phyloP scores from a whole-genome alignment of 2,329 filamentous ascomycete species.

The Nectriaceae sp. region DNA sequence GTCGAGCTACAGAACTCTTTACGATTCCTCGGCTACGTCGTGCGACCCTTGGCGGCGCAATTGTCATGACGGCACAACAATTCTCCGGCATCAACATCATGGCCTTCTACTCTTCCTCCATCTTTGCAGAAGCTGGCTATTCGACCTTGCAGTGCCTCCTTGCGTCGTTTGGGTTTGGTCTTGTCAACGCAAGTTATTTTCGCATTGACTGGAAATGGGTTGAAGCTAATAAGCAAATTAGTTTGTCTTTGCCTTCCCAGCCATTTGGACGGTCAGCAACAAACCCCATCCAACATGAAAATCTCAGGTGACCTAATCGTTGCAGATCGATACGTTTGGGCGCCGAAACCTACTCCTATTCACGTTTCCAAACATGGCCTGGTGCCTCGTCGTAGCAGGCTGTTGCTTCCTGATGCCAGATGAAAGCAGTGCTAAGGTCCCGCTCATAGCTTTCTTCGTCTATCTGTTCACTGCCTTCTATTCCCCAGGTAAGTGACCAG shows the following conservation, averaged over 20 bases:
- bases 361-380: constrained; percentile 35
- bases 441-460: constrained; percentile 51
- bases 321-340: constrained; percentile 50
- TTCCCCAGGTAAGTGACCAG: constrained; percentile 32
- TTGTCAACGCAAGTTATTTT: constrained; percentile 40
- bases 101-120: constrained; percentile 52
- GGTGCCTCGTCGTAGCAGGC: constrained; percentile 32
- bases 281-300: too few relatives aligned
- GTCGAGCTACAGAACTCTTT: constrained; percentile 49
- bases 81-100: constrained; percentile 36
- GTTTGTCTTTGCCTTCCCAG: constrained; percentile 55
- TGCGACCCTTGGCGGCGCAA: constrained; percentile 37
- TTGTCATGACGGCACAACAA: constrained; percentile 33
- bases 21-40: constrained; percentile 47
- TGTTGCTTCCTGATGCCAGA: constrained; percentile 50
- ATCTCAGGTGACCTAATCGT: too few relatives aligned
- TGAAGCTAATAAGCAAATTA: constrained; percentile 12
- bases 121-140: constrained; percentile 50
- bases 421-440: constrained; percentile 40
- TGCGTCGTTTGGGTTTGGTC: constrained; percentile 54
- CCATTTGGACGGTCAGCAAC: constrained; percentile 46
- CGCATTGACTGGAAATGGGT: too few relatives aligned
- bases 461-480: constrained; percentile 51
- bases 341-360: constrained; percentile 44
- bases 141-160: constrained; percentile 42